These are phyloP conservation scores for Leccinum longicurvipes DNA, from an alignment of 768 basidiomycete genomes.

Conservation along the genomic window DNA sequence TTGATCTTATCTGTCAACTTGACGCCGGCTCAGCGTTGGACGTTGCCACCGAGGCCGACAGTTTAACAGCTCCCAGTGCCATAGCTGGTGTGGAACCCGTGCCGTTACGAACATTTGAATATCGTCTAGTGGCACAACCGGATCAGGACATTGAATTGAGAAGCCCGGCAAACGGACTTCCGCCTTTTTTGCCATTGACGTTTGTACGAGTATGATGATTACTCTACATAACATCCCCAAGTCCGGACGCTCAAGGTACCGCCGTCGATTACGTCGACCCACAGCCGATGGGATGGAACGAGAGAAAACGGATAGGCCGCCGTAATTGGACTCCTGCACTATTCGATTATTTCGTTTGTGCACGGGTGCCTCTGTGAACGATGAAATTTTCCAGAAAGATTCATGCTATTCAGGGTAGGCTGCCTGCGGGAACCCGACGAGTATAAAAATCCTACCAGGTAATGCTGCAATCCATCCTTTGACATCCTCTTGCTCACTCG, in stretches of 20 bases:
- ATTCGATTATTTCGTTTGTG: slow-evolving; percentile 1
- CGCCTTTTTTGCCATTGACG: background rate
- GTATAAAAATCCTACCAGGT: slow-evolving; percentile 6
- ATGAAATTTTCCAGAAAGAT: background rate
- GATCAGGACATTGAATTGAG: background rate
- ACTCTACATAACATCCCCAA: background rate
- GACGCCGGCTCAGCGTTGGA: background rate
- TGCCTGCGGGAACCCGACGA: background rate
- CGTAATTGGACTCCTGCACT: slow-evolving; percentile 2
- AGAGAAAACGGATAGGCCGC: background rate
- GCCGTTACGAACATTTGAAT: background rate
- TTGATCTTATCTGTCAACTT: background rate
- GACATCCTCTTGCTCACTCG: slow-evolving; percentile 1
- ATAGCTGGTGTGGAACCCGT: background rate
- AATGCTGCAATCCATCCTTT: slow-evolving; percentile 1
- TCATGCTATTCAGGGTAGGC: background rate
- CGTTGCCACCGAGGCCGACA: background rate
- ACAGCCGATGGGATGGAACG: slow-evolving; percentile 7
- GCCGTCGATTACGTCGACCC: slow-evolving; percentile 9
- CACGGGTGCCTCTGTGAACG: background rate
- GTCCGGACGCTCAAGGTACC: background rate
- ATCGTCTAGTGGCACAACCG: background rate
- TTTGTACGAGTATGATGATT: slow-evolving; percentile 1
- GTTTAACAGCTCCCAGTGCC: background rate
- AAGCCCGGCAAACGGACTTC: background rate